Percentiles rank a stretch among this genome's conserved stretches.
phyloP scores from a whole-genome alignment of 192 early-diverging fungal genomes.

The Piromyces finnis region DNA sequence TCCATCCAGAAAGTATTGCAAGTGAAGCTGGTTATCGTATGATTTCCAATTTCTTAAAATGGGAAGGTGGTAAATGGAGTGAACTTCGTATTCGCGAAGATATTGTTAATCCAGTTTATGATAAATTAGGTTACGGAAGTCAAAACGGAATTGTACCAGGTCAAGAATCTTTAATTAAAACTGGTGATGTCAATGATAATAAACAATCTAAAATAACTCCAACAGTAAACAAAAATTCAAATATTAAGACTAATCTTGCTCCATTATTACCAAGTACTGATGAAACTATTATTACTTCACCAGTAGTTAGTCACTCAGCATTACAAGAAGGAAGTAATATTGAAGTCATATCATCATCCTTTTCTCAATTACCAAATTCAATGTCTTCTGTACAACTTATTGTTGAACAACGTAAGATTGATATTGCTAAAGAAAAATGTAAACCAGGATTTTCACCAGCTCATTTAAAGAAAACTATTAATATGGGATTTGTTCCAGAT shows the following conservation, averaged over 20 bases:
- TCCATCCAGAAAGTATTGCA: constrained; percentile 93
- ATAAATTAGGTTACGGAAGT: not conserved
- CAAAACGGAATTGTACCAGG: not conserved
- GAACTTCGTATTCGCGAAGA: constrained; percentile 14
- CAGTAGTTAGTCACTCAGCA: not conserved
- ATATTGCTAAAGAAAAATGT: constrained; percentile 50
- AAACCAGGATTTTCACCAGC: constrained; percentile 51
- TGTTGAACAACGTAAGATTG: constrained; percentile 49
- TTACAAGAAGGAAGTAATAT: not conserved
- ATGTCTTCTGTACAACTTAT: not conserved
- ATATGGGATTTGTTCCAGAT: constrained; percentile 51
- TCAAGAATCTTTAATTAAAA: not conserved
- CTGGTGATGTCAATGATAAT: not conserved
- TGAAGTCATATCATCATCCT: not conserved
- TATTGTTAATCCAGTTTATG: constrained; percentile 1
- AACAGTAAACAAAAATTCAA: constrained; percentile 8
- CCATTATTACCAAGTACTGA: constrained; percentile 6
- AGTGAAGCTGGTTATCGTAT: constrained; percentile 79
- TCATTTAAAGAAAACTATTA: constrained; percentile 51
- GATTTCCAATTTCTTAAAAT: constrained; percentile 76
- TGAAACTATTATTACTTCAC: not conserved
- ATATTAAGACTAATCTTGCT: constrained; percentile 42
- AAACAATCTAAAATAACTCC: not conserved
- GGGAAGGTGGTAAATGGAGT: constrained; percentile 75
- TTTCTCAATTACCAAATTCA: not conserved